Evolutionary conservation across 73 alveolate species (phyloP).

Genomic region (Uronychia setigera): DNA sequence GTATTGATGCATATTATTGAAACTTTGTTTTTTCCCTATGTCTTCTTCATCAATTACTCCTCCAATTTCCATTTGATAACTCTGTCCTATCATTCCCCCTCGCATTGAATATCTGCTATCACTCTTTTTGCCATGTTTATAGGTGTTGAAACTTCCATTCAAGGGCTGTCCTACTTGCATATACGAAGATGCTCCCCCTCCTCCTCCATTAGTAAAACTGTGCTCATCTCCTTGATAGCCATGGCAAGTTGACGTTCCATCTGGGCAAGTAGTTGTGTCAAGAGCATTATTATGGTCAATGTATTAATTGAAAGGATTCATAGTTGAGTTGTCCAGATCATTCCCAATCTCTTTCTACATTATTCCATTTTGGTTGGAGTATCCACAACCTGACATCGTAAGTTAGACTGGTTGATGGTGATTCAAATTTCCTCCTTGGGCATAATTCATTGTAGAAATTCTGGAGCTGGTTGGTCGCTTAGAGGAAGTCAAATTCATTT

Average conservation of each 20-base stretch:
- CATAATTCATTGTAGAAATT: neutral
- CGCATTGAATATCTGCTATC: neutral
- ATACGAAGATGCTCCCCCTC: too few species aligned
- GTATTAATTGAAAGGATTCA: neutral
- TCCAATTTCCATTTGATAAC: neutral
- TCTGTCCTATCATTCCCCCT: neutral
- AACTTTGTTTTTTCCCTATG: neutral
- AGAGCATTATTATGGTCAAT: neutral
- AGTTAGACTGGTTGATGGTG: too few species aligned
- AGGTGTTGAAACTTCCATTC: neutral
- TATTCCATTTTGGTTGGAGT: neutral
- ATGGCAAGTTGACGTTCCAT: neutral
- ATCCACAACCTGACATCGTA: too few species aligned
- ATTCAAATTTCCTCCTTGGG: too few species aligned
- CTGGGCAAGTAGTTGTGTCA: neutral
- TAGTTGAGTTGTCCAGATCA: neutral
- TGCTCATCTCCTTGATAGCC: neutral
- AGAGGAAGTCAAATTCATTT: neutral
- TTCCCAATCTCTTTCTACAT: neutral
- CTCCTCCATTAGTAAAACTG: neutral
- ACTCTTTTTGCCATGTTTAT: neutral
- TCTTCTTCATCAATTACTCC: neutral
- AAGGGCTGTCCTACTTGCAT: neutral
- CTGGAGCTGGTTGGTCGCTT: neutral
- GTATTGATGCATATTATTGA: neutral